phyloP scores from a whole-genome alignment of 1,284 basidiomycete species.

The Pterulicium gracile region DNA sequence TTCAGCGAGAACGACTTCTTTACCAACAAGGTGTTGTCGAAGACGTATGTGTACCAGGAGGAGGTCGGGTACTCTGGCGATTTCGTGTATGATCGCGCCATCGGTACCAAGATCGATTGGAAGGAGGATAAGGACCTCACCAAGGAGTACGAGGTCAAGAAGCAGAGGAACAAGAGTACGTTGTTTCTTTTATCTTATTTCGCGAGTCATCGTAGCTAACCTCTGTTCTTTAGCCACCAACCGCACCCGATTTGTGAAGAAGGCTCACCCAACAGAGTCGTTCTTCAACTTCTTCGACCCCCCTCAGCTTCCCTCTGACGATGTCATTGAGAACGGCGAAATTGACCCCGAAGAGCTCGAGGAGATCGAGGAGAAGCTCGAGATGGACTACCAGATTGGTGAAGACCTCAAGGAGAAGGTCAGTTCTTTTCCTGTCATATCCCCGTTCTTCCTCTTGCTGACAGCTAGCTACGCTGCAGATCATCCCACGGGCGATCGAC shows the following conservation, averaged over 20 bases:
- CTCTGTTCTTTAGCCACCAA: constrained; percentile 62
- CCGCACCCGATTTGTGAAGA: constrained; percentile 85
- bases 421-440: constrained; percentile 8
- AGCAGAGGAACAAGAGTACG: constrained; percentile 96
- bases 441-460: constrained; percentile 1
- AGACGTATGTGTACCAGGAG: constrained; percentile 94
- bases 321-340: constrained; percentile 64
- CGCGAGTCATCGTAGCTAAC: constrained; percentile 6
- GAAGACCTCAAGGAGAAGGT: constrained; percentile 98
- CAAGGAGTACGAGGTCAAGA: constrained; percentile 97
- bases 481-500: constrained; percentile 91
- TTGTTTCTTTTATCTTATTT: constrained; percentile 11
- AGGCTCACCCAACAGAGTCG: constrained; percentile 80
- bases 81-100: constrained; percentile 90
- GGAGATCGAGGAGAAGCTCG: constrained; percentile 86
- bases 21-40: constrained; percentile 74
- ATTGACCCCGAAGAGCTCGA: constrained; percentile 81
- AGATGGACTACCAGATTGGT: constrained; percentile 96
- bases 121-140: constrained; percentile 98
- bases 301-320: constrained; percentile 65
- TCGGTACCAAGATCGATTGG: constrained; percentile 90
- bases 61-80: constrained; percentile 92
- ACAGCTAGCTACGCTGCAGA: constrained; percentile 31
- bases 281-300: constrained; percentile 98
- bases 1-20: constrained; percentile 87